phyloP scores from a whole-genome alignment of 768 basidiomycete genomes.

The Hortiboletus flavorubellus region DNA sequence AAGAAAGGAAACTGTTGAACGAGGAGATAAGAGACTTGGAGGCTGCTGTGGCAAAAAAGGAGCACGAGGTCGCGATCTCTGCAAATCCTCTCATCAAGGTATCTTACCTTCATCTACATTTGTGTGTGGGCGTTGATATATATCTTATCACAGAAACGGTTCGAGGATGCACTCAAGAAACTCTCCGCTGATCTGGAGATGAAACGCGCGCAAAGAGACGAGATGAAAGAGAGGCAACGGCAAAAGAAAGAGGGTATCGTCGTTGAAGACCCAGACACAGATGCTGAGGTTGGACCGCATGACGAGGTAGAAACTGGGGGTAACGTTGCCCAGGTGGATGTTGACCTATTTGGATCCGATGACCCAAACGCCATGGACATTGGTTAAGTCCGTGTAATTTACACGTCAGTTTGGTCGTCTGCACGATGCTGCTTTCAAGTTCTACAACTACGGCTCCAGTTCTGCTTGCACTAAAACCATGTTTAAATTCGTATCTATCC shows the following conservation, averaged over 20 bases:
- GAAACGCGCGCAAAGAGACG: conserved; percentile 77
- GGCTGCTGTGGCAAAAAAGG: conserved; percentile 83
- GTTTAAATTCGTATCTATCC: neutral
- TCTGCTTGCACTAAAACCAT: neutral
- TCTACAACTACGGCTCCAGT: neutral
- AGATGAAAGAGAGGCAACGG: conserved; percentile 71
- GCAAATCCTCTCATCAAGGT: conserved; percentile 88
- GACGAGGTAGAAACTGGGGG: conserved; percentile 35
- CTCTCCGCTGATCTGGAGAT: conserved; percentile 81
- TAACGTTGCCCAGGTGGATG: conserved; percentile 21
- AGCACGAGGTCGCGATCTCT: conserved; percentile 75
- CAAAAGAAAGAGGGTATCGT: conserved; percentile 65
- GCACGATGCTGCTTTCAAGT: neutral
- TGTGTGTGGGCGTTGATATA: neutral
- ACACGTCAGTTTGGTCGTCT: neutral
- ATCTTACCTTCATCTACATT: neutral
- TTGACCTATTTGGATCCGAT: conserved; percentile 48
- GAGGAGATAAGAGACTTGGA: conserved; percentile 91
- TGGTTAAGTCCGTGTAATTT: conserved; percentile 14
- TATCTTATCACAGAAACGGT: conserved; percentile 63
- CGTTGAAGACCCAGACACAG: conserved; percentile 37
- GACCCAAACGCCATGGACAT: conserved; percentile 37
- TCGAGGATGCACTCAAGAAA: conserved; percentile 90
- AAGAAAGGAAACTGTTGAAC: conserved; percentile 74
- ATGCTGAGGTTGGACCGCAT: conserved; percentile 37